Conservation (phyloP, 177 flowering plant genomes). For the Tripterygium wilfordii region DNA sequence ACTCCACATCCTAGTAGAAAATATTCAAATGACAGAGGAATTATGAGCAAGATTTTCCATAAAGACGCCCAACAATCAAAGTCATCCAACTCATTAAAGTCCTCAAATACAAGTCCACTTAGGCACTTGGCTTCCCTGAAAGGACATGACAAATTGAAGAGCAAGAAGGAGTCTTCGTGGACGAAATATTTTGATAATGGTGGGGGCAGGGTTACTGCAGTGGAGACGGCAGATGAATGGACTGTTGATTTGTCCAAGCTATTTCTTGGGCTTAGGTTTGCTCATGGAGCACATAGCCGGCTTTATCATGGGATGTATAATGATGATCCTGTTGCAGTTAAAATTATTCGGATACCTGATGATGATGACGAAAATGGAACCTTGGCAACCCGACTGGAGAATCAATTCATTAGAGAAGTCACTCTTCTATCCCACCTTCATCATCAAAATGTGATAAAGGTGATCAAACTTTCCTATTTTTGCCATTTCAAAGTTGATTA, state of each 20-base stretch:
- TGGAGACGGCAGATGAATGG: conserved; percentile 57
- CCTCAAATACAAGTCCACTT: conserved; percentile 24
- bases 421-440: conserved; percentile 64
- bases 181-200: conserved; percentile 71
- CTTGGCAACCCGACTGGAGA: conserved; percentile 59
- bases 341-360: conserved; percentile 70
- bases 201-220: conserved; percentile 66
- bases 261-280: conserved; percentile 67
- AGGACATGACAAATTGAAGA: conserved; percentile 30
- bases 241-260: conserved; percentile 68
- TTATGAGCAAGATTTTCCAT: conserved; percentile 16
- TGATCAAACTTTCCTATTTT: conserved; percentile 12
- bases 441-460: conserved; percentile 77
- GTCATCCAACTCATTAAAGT: conserved; percentile 9
- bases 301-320: conserved; percentile 84
- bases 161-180: conserved; percentile 57
- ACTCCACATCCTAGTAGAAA: conserved; percentile 52
- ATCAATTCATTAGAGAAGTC: conserved; percentile 81
- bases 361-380: conserved; percentile 74
- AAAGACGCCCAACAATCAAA: conserved; percentile 21
- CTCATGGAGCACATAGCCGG: conserved; percentile 85
- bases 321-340: conserved; percentile 79
- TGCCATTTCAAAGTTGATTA: no score
- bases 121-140: conserved; percentile 42
- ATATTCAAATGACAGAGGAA: conserved; percentile 32